Evolutionary conservation across 78 protist genomes (phyloP), one percentile per base, ranked within the genome.

Genomic region (Dictyostelium purpureum): DNA sequence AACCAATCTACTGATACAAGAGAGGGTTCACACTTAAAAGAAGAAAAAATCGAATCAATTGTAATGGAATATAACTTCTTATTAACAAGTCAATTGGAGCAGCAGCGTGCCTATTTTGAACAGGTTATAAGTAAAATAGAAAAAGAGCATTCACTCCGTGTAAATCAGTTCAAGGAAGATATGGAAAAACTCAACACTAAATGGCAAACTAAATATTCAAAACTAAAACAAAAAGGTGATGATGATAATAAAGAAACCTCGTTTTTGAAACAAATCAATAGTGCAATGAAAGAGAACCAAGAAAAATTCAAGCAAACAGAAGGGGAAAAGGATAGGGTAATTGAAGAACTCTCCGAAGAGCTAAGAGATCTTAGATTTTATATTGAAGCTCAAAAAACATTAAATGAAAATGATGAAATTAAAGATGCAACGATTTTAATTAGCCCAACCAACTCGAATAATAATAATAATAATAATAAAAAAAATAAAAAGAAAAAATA

Each of bases 1-100:
- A 45, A 96, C 31, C 96, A 96, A 65, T 97, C 97, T 96, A 98
- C 98, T 67, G 98, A 98, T 57, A 76, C 47, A 10, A 93, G 97
- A 40, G 98, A 96, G 19, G 89, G 88, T 21, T 96, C 88, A 37
- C 97, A 95, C 42, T 95, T 88, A 65, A 76, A 94, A 33, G 90
- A 87, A 6, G 96, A 89, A 37, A 94, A 94, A 28, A 83, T 92
- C 19, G 97, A 95, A 47, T 88, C 96, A 21, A 52, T 94, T 38
- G 90, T 38, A 7, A 49, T 85, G 66, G 96, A 96, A 81, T 97
- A 96, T 77, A 89, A 89, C 63, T 92, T 91, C 63, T 80, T 96
- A n/a, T 56, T 97, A 19, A 87, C 95, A 6, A 24, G 69, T 31
- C 97, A 96, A 59, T 94, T 96, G 12, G 97, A 97, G 51, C 79